Base-by-base conservation (phyloP, 805 yeast genomes). In the Ogataea paraovalis region DNA sequence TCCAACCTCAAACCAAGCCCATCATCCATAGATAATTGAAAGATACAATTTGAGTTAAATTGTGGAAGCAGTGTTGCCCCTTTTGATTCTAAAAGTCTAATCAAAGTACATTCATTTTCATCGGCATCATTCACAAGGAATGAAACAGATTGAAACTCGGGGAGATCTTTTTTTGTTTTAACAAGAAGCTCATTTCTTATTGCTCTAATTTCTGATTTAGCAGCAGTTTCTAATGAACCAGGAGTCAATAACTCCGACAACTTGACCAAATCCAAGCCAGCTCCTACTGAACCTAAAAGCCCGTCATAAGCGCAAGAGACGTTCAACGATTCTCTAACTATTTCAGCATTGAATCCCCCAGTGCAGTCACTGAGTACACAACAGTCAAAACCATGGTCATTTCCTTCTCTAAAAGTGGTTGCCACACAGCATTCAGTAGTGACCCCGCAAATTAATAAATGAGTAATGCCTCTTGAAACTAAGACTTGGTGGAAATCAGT, bases 391-490 rank as follows among this genome's bases (percentile, higher is more conserved):
- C 68, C 68, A 21, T 61, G 59, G 48, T 64, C 68, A 44, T 63
- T 64, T 4, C 64, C 68, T 39, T 64, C 67, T 20, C 67, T 49
- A 48, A 62, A 62, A 6, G 68, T 64, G 5, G 66, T 58, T 12
- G 67, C 58, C 2, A 64, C 68, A 46, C 68, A 64, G 49, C 67
- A 63, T 49, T 64, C 68, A 1, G 68, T 61, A 10, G 68, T 64
- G n/a, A 64, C 67, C 8, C 68, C 68, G 28, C 60, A 50, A 14
- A 64, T 46, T 19, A 64, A 32, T 20, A 64, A 34, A 42, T 61
- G 65, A 5, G 66, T 62, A 9, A 64, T 45, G 3, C 67, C 67
- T 18, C 61, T 45, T 2, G 64, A 50, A 3, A 58, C 62, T 18
- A 64, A 52, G 8, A 54, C 43, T 46, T 59, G 61, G 33, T 61